Evolutionary conservation across 257 asterid genomes (phyloP), one percentile per base, ranked within the genome.

Genomic region (Petunia axillaris): DNA sequence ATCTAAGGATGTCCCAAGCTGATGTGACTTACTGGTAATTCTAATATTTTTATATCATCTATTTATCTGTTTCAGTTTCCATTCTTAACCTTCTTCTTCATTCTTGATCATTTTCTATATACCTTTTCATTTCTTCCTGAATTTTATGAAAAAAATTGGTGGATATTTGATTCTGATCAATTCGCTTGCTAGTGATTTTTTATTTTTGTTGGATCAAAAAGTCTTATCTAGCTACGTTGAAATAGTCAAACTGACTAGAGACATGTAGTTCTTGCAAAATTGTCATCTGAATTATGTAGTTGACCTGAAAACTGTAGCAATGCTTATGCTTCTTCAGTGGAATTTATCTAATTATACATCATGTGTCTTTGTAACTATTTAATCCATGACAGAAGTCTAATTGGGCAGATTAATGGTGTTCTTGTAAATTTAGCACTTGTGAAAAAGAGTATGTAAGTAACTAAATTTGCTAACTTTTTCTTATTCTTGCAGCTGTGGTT

Each of bases 1-100:
- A 79, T 79, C 25, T 81, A 75, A 85, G 87, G 79, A 79, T 92
- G 97, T 89, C 93, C 90, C 89, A 85, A 59, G 85, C 88, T 82
- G 92, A 85, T 81, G 92, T 92, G 75, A 87, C 91, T 53, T 92
- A 92, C 91, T 88, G 97, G 97, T 89, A 44, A 44, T 44, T 44
- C 50, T 81, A 3, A 55, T 74, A 67, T 68, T 80, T 54, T 41
- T 4, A 53, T 48, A 4, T 53, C n/a, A n/a, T 11, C 15, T 46
- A 43, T 35, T 43, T 9, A 0, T 80, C 10, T 6, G 2, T 46
- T 25, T 36, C 10, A 46, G 55, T 52, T 11, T 64, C 35, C 3
- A 38, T 53, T 65, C 50, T 44, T 44, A 7, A 44, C 50, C 50
- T 44, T 44, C 4, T 9, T 7, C 3, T 82, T 44, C 66, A 64